Conservation (phyloP, 2,329 filamentous ascomycete species). For the Nemania serpens region DNA sequence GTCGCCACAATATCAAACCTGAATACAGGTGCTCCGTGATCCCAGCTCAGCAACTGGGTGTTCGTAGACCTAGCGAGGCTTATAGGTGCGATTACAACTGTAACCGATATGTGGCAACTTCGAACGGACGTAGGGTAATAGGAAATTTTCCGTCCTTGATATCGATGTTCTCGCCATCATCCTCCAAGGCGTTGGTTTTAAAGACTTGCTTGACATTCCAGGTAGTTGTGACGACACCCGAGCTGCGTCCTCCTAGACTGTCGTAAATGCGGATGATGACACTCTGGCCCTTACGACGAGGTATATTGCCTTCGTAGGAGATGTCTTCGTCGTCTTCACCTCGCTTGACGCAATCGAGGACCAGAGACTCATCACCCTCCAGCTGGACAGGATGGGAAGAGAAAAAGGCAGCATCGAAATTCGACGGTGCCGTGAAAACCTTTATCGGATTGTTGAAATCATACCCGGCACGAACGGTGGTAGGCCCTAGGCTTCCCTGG, state of each 20-base stretch:
- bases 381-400: slow-evolving; percentile 63
- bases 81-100: slow-evolving; percentile 48
- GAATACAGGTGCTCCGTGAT: neutral
- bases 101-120: slow-evolving; percentile 81
- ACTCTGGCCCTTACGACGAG: slow-evolving; percentile 72
- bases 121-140: slow-evolving; percentile 76
- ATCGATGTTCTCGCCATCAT: slow-evolving; percentile 72
- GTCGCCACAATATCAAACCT: neutral
- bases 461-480: slow-evolving; percentile 81
- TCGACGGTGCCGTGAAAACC: slow-evolving; percentile 50
- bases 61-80: slow-evolving; percentile 13
- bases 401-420: slow-evolving; percentile 38
- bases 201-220: slow-evolving; percentile 76
- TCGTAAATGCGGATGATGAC: slow-evolving; percentile 88
- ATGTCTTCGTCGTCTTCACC: slow-evolving; percentile 87
- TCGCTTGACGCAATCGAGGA: slow-evolving; percentile 90
- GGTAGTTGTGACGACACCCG: slow-evolving; percentile 69
- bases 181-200: slow-evolving; percentile 88
- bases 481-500: slow-evolving; percentile 68
- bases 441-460: slow-evolving; percentile 87
- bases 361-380: slow-evolving; percentile 67
- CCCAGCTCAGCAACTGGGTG: too few species aligned
- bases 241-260: slow-evolving; percentile 78
- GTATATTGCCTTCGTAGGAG: slow-evolving; percentile 62
- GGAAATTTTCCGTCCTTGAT: slow-evolving; percentile 56